phyloP scores from a whole-genome alignment of 495 filamentous ascomycete genomes.

The Xeromyces bisporus region DNA sequence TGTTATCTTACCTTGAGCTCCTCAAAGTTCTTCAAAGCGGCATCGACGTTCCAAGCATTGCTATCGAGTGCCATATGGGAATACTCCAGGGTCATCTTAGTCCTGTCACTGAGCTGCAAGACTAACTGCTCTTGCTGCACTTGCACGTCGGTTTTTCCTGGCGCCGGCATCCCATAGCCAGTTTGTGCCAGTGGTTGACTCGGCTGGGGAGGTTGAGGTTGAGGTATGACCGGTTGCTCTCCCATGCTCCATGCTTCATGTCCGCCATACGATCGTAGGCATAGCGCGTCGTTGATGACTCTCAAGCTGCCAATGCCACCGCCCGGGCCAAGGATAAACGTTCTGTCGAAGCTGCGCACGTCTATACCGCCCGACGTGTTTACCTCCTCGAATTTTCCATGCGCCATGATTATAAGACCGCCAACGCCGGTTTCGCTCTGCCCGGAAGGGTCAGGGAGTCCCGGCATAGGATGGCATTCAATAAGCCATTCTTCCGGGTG shows the following conservation, averaged over 20 bases:
- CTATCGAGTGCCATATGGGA: conserved; percentile 54
- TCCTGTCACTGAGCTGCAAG: conserved; percentile 45
- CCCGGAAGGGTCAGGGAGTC: conserved; percentile 53
- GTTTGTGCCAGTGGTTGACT: conserved; percentile 10
- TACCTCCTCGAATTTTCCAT: conserved; percentile 70
- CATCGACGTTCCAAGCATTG: conserved; percentile 57
- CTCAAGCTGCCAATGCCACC: conserved; percentile 43
- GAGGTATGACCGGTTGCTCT: conserved; percentile 9
- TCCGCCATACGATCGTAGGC: conserved; percentile 49
- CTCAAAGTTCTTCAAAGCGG: conserved; percentile 49
- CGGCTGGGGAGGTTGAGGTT: conserved; percentile 4
- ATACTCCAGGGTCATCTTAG: conserved; percentile 55
- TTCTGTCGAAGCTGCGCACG: conserved; percentile 67
- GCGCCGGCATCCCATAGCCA: conserved; percentile 25
- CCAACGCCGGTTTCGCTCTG: conserved; percentile 46
- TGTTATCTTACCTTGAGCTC: conserved; percentile 26
- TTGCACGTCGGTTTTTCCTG: conserved; percentile 25
- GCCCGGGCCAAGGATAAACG: conserved; percentile 68
- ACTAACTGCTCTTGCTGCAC: conserved; percentile 45
- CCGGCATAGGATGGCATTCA: conserved; percentile 62
- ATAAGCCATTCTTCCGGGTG: conserved; percentile 56
- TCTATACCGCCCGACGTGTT: conserved; percentile 33
- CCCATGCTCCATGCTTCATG: conserved; percentile 39
- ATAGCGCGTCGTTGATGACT: conserved; percentile 66
- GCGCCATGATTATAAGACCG: conserved; percentile 62